Evolutionary conservation across 202 grass and related monocot species (phyloP).

Genomic region (Cymbopogon flexuosus): DNA sequence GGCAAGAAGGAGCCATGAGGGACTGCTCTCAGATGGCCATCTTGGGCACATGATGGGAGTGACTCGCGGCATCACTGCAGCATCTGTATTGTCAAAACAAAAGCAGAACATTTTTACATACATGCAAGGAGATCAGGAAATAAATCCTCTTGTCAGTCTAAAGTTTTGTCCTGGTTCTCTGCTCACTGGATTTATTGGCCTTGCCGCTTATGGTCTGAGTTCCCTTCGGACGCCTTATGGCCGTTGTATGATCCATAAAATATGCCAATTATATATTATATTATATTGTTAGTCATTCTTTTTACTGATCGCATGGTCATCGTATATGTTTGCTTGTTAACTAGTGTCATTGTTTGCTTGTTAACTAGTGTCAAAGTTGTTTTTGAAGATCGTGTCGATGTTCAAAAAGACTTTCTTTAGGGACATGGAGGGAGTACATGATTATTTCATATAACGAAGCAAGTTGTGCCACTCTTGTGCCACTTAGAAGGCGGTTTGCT

Average conservation of each 20-base stretch:
- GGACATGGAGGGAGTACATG: too few species aligned
- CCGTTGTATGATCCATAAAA: conserved; percentile 29
- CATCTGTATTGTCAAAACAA: conserved; percentile 11
- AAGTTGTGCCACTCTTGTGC: too few species aligned
- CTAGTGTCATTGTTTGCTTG: not conserved
- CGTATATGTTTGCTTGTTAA: not conserved
- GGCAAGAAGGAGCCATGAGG: conserved; percentile 43
- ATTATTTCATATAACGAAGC: too few species aligned
- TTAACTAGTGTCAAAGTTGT: not conserved
- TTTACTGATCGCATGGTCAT: not conserved
- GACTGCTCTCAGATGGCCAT: conserved; percentile 3
- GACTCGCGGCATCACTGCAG: conserved; percentile 17
- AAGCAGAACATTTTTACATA: not conserved
- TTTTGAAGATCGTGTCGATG: not conserved
- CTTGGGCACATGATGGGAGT: conserved; percentile 21
- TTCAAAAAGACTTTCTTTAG: too few species aligned
- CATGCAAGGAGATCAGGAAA: conserved; percentile 20
- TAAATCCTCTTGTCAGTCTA: not conserved
- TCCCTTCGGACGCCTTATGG: conserved; percentile 18
- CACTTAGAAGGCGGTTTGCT: too few species aligned
- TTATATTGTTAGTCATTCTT: conserved; percentile 42
- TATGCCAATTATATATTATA: conserved; percentile 30
- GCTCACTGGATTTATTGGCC: conserved; percentile 13
- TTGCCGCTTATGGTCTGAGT: conserved; percentile 25
- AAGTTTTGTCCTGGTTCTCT: not conserved